phyloP scores from a whole-genome alignment of 2,329 filamentous ascomycete species.

The Teratosphaeriaceae sp. region DNA sequence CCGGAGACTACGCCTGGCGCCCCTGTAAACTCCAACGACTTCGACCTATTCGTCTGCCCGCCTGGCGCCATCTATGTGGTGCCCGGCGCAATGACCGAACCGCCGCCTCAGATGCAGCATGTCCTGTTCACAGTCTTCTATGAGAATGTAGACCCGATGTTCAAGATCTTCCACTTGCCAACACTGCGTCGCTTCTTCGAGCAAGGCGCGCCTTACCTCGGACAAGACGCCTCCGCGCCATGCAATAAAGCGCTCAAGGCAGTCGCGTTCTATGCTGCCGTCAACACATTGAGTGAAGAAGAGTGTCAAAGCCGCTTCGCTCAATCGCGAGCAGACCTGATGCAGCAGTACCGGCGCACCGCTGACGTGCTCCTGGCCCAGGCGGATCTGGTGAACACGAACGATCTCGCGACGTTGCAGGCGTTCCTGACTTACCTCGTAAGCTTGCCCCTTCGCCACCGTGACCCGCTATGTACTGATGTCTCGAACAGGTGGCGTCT shows the following conservation, averaged over 20 bases:
- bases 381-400: slow-evolving; percentile 26
- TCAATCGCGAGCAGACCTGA: slow-evolving; percentile 14
- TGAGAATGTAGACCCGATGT: slow-evolving; percentile 23
- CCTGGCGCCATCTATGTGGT: slow-evolving; percentile 26
- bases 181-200: slow-evolving; percentile 20
- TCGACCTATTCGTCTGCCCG: slow-evolving; percentile 26
- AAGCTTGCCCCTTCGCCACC: slow-evolving; percentile 3
- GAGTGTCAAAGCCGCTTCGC: slow-evolving; percentile 20
- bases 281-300: slow-evolving; percentile 24
- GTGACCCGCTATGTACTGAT: slow-evolving; percentile 2
- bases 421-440: slow-evolving; percentile 24
- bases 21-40: slow-evolving; percentile 11
- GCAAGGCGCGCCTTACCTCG: slow-evolving; percentile 19
- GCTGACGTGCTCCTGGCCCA: slow-evolving; percentile 27
- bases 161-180: slow-evolving; percentile 24
- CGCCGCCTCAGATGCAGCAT: slow-evolving; percentile 10
- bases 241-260: slow-evolving; percentile 23
- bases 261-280: slow-evolving; percentile 26
- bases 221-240: slow-evolving; percentile 15
- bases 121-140: slow-evolving; percentile 20
- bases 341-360: slow-evolving; percentile 18
- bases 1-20: slow-evolving; percentile 11
- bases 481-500: slow-evolving; percentile 13
- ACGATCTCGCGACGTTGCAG: slow-evolving; percentile 26
- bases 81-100: slow-evolving; percentile 25